These are phyloP conservation scores for Rhododendron mucronatum DNA, from an alignment of 148 eudicot genomes.

Conservation along the genomic window DNA sequence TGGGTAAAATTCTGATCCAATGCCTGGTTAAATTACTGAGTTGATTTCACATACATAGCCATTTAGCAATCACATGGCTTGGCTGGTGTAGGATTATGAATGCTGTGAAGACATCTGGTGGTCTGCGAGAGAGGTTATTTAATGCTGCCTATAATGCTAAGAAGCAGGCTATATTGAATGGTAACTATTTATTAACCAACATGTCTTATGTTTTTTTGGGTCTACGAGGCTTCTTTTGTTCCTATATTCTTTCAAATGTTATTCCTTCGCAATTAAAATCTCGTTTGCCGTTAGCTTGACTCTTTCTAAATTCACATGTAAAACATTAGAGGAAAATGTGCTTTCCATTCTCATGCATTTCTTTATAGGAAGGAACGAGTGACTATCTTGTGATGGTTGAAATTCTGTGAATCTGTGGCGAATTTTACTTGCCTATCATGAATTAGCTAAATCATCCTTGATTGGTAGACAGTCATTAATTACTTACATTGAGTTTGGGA, in stretches of 20 bases:
- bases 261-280: background rate
- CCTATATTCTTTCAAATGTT: background rate
- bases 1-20: slow-evolving; percentile 43
- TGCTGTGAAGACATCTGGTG: slow-evolving; percentile 83
- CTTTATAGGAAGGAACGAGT: background rate
- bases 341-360: slow-evolving; percentile 3
- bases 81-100: slow-evolving; percentile 45
- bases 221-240: background rate
- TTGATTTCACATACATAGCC: background rate
- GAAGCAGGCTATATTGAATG: slow-evolving; percentile 70
- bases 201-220: background rate
- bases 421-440: background rate
- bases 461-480: background rate
- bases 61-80: slow-evolving; percentile 1
- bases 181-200: slow-evolving; percentile 25
- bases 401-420: background rate
- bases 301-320: background rate
- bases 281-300: background rate
- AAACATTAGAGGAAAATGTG: background rate
- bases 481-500: background rate
- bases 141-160: slow-evolving; percentile 75
- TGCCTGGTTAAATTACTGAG: background rate
- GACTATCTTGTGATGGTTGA: background rate
- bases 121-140: slow-evolving; percentile 61
- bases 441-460: background rate